These are phyloP conservation scores for Solanum tarijense DNA, from an alignment of 257 asterid species.

Conservation along the genomic window DNA sequence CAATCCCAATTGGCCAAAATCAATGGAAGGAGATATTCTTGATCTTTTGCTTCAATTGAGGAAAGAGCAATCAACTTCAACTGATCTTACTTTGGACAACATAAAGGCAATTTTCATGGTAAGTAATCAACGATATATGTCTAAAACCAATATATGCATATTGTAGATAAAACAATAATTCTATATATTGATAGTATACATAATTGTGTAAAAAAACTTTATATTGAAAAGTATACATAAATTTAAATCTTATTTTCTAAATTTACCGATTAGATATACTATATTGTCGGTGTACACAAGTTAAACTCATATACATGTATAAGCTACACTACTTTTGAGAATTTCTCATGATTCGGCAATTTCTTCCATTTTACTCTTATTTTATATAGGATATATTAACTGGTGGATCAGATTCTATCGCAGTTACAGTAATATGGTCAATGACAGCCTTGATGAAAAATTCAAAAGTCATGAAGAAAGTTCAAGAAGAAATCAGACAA, in stretches of 20 bases:
- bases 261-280: no score
- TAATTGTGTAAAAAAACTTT: no score
- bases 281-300: no score
- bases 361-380: neutral
- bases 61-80: neutral
- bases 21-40: constrained; percentile 6
- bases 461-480: neutral
- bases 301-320: no score
- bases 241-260: no score
- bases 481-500: neutral
- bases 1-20: neutral
- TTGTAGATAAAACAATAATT: neutral
- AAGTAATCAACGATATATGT: neutral
- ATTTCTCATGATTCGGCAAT: no score
- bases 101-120: constrained; percentile 9
- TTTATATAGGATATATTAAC: neutral
- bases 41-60: constrained; percentile 11
- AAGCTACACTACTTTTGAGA: no score
- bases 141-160: neutral
- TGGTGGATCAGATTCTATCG: neutral
- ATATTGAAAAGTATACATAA: no score
- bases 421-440: neutral
- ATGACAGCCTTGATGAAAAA: neutral
- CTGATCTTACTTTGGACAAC: neutral
- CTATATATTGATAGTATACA: neutral